Evolutionary conservation across 2,329 filamentous ascomycete genomes (phyloP), one percentile per base, ranked within the genome.

Genomic region (Fusarium annulatum): DNA sequence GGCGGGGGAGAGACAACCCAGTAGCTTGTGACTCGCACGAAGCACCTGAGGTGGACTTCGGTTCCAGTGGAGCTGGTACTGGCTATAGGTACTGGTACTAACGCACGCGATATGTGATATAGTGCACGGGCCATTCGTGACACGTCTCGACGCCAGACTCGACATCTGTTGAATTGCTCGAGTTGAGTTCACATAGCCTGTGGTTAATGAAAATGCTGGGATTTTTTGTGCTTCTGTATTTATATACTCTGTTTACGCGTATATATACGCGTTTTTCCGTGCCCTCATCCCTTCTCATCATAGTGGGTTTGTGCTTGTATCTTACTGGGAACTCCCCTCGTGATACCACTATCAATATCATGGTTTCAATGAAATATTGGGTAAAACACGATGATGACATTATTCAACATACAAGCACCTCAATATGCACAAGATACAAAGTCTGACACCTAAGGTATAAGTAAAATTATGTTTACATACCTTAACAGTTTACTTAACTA

Each of bases 1-100:
- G 63, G 71, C 59, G 67, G 64, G 67, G 63, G 42, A 51, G 42
- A 56, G n/a, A 28, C 59, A 26, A 36, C n/a, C 49, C 11, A 63
- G 39, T 55, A 46, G 64, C 68, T 74, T 74, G 72, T 74, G 72
- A 74, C 72, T 72, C 64, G 23, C 51, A 68, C 42, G 57, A 59
- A 53, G 34, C 39, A 51, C 56, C 60, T 73, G 43, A 66, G 51
- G 60, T 55, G 23, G 60, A 42, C 41, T 64, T 55, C 51, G 49
- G 55, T 48, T 39, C 39, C 23, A 45, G 71, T 74, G 71, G 71
- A 62, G 36, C 67, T 46, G 42, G 26, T 36, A 61, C 49, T 41
- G 15, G 11, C 23, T 41, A 23, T 55, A 55, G 36, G 51, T 55
- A 55, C 34, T 41, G 49, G 33, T 55, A n/a, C 36, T 15, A 42